A percentile compares a stretch with the other conserved stretches of the same genome.
Conservation (phyloP, 2,329 filamentous ascomycete species). For the Neurospora crassa region DNA sequence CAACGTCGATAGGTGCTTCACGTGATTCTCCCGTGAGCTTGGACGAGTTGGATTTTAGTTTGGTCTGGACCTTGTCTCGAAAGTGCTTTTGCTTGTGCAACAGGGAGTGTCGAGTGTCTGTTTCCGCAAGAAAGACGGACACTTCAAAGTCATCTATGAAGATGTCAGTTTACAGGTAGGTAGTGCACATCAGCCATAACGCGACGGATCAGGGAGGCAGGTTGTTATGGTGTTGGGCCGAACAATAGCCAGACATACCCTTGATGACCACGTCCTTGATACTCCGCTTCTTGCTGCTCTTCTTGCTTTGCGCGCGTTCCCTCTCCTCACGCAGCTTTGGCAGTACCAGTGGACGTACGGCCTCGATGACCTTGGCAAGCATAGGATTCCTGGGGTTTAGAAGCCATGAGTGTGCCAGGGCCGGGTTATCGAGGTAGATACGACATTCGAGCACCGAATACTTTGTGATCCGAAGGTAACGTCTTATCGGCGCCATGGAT, state of each 20-base stretch:
- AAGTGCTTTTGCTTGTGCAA: conserved; percentile 79
- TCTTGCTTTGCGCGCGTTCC: conserved; percentile 53
- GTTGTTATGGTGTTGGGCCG: not conserved
- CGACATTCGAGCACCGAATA: conserved; percentile 94
- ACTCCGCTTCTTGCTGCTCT: conserved; percentile 60
- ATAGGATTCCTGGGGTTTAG: conserved; percentile 67
- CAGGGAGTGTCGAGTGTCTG: conserved; percentile 73
- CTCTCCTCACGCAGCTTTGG: conserved; percentile 87
- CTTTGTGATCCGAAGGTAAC: conserved; percentile 86
- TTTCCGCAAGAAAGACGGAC: conserved; percentile 85
- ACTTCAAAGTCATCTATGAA: conserved; percentile 87
- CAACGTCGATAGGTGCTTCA: conserved; percentile 43
- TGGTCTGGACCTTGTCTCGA: conserved; percentile 43
- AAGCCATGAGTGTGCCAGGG: conserved; percentile 74
- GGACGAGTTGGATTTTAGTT: conserved; percentile 51
- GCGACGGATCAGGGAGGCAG: not conserved
- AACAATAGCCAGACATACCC: conserved; percentile 42
- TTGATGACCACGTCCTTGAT: conserved; percentile 82
- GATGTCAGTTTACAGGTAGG: conserved; percentile 7
- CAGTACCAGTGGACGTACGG: conserved; percentile 74
- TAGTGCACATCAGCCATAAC: not conserved
- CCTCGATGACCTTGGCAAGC: conserved; percentile 73
- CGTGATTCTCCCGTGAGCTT: conserved; percentile 50
- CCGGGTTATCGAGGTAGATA: conserved; percentile 89
- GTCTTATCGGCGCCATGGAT: conserved; percentile 73